A percentile compares a stretch with the other conserved stretches of the same genome.
phyloP scores from a whole-genome alignment of 2,329 filamentous ascomycete genomes.

The Parastagonospora nodorum region DNA sequence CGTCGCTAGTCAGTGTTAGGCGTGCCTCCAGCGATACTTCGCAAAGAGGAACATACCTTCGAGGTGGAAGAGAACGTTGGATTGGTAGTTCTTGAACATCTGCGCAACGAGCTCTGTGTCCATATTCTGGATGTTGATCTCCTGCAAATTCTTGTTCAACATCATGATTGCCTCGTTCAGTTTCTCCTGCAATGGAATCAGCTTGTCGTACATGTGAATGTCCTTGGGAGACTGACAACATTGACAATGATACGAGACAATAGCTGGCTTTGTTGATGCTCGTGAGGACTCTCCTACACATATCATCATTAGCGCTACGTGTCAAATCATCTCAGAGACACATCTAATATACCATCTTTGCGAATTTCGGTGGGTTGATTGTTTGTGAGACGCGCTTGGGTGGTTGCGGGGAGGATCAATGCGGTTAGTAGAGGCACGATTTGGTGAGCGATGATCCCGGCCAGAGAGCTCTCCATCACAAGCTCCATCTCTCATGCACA shows the following conservation, averaged over 20 bases:
- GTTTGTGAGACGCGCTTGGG: conserved; percentile 21
- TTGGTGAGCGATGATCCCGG: conserved; percentile 14
- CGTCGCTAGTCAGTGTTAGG: conserved; percentile 63
- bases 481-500: background rate
- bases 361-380: conserved; percentile 1
- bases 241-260: conserved; percentile 96
- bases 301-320: conserved; percentile 13
- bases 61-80: conserved; percentile 94
- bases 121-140: conserved; percentile 99
- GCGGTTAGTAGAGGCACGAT: conserved; percentile 28
- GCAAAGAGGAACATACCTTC: conserved; percentile 68
- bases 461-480: background rate
- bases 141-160: conserved; percentile 90
- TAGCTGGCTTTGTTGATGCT: conserved; percentile 93
- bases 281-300: conserved; percentile 85
- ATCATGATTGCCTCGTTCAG: conserved; percentile 92
- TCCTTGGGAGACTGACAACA: conserved; percentile 69
- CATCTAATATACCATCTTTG: conserved; percentile 31
- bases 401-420: conserved; percentile 33
- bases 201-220: background rate
- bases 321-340: background rate
- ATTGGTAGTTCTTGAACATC: conserved; percentile 99
- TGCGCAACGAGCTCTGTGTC: conserved; percentile 96
- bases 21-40: background rate
- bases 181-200: conserved; percentile 74